These are phyloP conservation scores for Backusella luteola DNA, from an alignment of 192 early-diverging fungal species.

Conservation along the genomic window DNA sequence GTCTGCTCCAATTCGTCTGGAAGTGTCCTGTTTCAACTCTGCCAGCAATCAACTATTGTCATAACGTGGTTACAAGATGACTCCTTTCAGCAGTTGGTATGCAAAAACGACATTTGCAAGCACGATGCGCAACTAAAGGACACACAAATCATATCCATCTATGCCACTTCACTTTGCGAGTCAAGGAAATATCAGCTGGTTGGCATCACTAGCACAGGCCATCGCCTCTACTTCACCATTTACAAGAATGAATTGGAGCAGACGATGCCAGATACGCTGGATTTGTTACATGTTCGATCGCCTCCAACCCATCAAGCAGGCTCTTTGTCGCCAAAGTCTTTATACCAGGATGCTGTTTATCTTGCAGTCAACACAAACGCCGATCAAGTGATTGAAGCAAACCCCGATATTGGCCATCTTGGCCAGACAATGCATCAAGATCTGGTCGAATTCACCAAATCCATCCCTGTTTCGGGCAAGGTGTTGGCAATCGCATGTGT, in stretches of 20 bases:
- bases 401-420: constrained; percentile 66
- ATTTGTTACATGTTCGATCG: constrained; percentile 66
- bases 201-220: constrained; percentile 71
- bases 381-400: neutral
- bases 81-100: constrained; percentile 39
- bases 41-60: constrained; percentile 65
- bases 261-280: constrained; percentile 51
- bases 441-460: constrained; percentile 49
- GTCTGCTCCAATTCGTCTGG: constrained; percentile 70
- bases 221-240: constrained; percentile 73
- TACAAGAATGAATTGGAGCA: constrained; percentile 27
- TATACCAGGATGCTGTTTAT: constrained; percentile 68
- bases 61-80: constrained; percentile 63
- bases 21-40: constrained; percentile 69
- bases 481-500: constrained; percentile 78
- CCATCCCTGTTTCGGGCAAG: constrained; percentile 69
- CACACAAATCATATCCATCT: constrained; percentile 66
- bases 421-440: constrained; percentile 23
- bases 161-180: constrained; percentile 62
- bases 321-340: constrained; percentile 31
- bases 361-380: constrained; percentile 38
- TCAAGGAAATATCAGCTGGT: constrained; percentile 69
- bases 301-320: constrained; percentile 39
- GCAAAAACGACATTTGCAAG: constrained; percentile 23
- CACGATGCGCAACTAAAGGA: constrained; percentile 43